These are phyloP conservation scores for Kuraishia piskuri DNA, from an alignment of 805 yeast genomes.

Conservation along the genomic window DNA sequence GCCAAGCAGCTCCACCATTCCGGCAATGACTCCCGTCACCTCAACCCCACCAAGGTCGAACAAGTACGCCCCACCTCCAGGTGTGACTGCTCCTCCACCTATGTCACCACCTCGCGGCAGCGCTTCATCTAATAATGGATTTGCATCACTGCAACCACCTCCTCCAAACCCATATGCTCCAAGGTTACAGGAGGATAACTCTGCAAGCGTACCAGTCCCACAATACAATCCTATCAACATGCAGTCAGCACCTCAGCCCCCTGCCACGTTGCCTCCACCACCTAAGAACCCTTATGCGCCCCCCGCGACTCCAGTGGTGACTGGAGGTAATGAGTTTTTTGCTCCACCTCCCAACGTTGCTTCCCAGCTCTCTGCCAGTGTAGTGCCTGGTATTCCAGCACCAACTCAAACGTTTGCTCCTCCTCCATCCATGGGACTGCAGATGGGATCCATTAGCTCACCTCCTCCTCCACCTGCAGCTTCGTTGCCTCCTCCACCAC, in stretches of 20 bases:
- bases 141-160: conserved; percentile 1
- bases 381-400: conserved; percentile 5
- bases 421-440: conserved; percentile 8
- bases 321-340: conserved; percentile 5
- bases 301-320: conserved; percentile 25
- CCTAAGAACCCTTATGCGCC: conserved; percentile 23
- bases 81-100: conserved; percentile 1
- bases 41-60: conserved; percentile 5
- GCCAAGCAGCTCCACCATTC: conserved; percentile 1
- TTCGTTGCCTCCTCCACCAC: conserved; percentile 10
- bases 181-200: conserved; percentile 14
- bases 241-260: conserved; percentile 8
- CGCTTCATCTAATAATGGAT: neutral
- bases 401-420: conserved; percentile 10
- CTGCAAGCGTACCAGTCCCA: neutral
- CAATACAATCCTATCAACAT: neutral
- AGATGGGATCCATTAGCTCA: neutral
- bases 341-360: conserved; percentile 9
- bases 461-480: conserved; percentile 9
- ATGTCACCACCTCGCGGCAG: neutral
- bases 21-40: conserved; percentile 1
- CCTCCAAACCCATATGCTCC: conserved; percentile 27
- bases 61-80: conserved; percentile 11
- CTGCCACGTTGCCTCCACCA: conserved; percentile 16
- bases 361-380: conserved; percentile 4